phyloP scores from a whole-genome alignment of 2,329 filamentous ascomycete genomes.

The Xylariales sp. region DNA sequence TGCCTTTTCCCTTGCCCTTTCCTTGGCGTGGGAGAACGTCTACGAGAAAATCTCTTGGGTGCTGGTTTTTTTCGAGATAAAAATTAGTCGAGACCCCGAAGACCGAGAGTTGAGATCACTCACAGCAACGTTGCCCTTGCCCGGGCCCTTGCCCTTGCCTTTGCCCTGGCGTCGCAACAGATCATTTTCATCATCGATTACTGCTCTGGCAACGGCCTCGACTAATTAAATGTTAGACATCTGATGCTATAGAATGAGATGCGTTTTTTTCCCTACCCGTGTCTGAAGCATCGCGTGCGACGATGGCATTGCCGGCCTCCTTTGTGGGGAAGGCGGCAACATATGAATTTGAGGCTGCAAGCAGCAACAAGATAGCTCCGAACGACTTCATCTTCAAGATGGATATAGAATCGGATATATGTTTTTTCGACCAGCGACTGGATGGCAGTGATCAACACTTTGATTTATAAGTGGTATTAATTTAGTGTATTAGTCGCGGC shows the following conservation, averaged over 20 bases:
- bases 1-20: no score
- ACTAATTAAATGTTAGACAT: no score
- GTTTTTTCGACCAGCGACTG: no score
- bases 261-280: not conserved
- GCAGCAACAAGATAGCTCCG: constrained; percentile 8
- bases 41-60: no score
- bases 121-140: constrained; percentile 1
- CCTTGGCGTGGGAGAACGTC: no score
- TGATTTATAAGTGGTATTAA: no score
- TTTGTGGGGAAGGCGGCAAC: constrained; percentile 8
- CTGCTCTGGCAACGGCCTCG: constrained; percentile 3
- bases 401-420: no score
- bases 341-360: constrained; percentile 9
- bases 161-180: constrained; percentile 2
- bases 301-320: not conserved
- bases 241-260: no score
- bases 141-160: not conserved
- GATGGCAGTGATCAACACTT: no score
- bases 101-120: not conserved
- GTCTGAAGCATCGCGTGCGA: constrained; percentile 4
- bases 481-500: no score
- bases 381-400: constrained; percentile 10
- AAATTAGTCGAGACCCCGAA: no score
- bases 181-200: not conserved
- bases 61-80: no score